A percentile compares a stretch with the other conserved stretches of the same genome.
Conservation (phyloP, 1,139 yeast genomes). For the Geotrichum europaeum region DNA sequence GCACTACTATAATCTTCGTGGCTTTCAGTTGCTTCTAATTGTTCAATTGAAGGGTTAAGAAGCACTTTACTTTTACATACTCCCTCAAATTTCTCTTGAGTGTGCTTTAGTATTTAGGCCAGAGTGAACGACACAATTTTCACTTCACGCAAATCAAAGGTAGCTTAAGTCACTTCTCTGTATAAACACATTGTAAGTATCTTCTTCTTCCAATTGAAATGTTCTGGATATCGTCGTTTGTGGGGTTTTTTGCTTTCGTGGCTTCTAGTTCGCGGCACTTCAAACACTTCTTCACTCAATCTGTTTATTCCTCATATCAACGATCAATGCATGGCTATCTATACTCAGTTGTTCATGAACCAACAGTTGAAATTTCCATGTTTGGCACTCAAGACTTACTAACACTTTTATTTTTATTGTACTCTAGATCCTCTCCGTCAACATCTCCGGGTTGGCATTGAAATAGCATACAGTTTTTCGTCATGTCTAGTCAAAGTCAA, state of each 20-base stretch:
- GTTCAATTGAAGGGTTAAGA: neutral
- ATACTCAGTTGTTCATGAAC: neutral
- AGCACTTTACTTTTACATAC: neutral
- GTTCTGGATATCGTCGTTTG: neutral
- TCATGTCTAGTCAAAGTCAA: neutral
- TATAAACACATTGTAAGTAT: neutral
- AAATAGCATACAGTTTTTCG: neutral
- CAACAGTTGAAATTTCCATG: neutral
- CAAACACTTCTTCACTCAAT: neutral
- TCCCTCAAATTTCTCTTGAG: neutral
- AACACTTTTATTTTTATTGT: neutral
- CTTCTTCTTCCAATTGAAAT: neutral
- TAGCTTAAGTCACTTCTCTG: neutral
- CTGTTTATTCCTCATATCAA: neutral
- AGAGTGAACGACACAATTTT: neutral
- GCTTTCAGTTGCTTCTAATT: neutral
- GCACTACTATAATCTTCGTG: neutral
- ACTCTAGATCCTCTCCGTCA: neutral
- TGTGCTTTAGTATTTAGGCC: neutral
- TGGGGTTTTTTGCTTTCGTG: neutral
- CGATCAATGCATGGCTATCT: neutral
- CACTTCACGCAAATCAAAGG: neutral
- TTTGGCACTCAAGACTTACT: neutral
- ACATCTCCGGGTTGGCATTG: neutral
- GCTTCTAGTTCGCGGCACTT: neutral